Evolutionary conservation across 768 basidiomycete species (phyloP), one percentile per base, ranked within the genome.

Genomic region (Pseudohyphozyma bogoriensis): DNA sequence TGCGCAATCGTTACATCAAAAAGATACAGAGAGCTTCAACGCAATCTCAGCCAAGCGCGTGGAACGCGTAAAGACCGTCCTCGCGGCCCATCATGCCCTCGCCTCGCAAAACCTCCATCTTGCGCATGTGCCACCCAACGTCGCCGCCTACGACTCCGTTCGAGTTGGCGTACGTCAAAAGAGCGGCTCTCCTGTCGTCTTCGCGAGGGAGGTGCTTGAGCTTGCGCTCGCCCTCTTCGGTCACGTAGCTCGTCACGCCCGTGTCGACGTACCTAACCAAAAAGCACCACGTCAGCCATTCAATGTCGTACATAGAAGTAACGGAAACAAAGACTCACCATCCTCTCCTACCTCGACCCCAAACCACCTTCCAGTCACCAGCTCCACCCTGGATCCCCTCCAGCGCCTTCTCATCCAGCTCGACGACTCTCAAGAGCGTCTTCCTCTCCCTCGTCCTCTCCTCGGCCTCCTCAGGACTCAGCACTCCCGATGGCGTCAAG

Each of bases 41-140:
- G n/a, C n/a, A n/a, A n/a, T n/a, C n/a, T n/a, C n/a, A n/a, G n/a
- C n/a, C n/a, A n/a, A n/a, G n/a, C 11, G 63, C 55, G 33, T 65
- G 63, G 53, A 56, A 70, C 2, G 40, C 90, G 62, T 92, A 95
- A 56, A 99, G 74, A 4, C 93, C 93, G 64, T 92, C 89, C 73
- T 93, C 90, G 31, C 88, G 82, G 7, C 90, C 52, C 15, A 92
- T 76, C 83, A 96, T 83, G 16, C 92, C 93, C 69, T 85, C 79
- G 5, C 91, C 93, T 69, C 87, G 85, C 59, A 99, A 73, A 28
- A 96, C 87, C 82, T 95, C 91, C 88, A 95, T 90, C 76, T 99
- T 99, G 59, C 92, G 77, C 26, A 87, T 84, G 75, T 95, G 90
- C 91, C 92, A 97, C 1, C 93, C 93, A 8, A 93, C 82, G 5